phyloP scores from a whole-genome alignment of 78 protist genomes.

The Dictyostelium purpureum region DNA sequence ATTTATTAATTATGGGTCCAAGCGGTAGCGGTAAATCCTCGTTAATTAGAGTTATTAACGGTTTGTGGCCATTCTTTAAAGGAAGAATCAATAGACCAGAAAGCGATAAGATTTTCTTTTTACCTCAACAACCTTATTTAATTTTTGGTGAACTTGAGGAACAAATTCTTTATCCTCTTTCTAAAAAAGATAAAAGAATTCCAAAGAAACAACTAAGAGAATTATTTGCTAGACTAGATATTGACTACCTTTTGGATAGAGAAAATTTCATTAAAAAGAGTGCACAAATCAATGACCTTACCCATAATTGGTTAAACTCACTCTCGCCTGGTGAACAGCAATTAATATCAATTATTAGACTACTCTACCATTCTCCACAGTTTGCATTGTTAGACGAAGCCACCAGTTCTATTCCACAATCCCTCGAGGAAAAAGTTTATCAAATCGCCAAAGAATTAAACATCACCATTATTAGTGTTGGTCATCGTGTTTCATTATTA shows the following conservation, averaged over 20 bases:
- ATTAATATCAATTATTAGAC: constrained; percentile 42
- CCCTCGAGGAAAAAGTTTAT: constrained; percentile 45
- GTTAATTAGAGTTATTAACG: constrained; percentile 58
- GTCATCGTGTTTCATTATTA: constrained; percentile 46
- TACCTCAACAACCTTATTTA: constrained; percentile 76
- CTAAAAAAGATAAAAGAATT: constrained; percentile 5
- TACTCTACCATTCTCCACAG: constrained; percentile 65
- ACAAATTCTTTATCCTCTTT: constrained; percentile 72
- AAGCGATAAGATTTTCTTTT: constrained; percentile 21
- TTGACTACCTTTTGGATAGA: constrained; percentile 39
- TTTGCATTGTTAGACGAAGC: constrained; percentile 77
- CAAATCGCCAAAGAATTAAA: neutral
- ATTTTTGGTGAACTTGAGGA: constrained; percentile 68
- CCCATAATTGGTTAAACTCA: constrained; percentile 71
- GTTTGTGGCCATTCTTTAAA: constrained; percentile 77
- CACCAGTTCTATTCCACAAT: constrained; percentile 58
- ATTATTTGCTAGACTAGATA: neutral
- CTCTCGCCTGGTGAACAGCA: constrained; percentile 86
- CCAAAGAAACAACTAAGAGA: neutral
- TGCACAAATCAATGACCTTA: constrained; percentile 30
- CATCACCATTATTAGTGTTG: constrained; percentile 48
- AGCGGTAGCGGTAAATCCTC: constrained; percentile 85
- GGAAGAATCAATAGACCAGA: constrained; percentile 40
- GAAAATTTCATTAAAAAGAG: constrained; percentile 21
- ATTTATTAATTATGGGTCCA: constrained; percentile 77